Evolutionary conservation across 495 filamentous ascomycete species (phyloP), one percentile per base, ranked within the genome.

Genomic region (Xylaria bambusicola): DNA sequence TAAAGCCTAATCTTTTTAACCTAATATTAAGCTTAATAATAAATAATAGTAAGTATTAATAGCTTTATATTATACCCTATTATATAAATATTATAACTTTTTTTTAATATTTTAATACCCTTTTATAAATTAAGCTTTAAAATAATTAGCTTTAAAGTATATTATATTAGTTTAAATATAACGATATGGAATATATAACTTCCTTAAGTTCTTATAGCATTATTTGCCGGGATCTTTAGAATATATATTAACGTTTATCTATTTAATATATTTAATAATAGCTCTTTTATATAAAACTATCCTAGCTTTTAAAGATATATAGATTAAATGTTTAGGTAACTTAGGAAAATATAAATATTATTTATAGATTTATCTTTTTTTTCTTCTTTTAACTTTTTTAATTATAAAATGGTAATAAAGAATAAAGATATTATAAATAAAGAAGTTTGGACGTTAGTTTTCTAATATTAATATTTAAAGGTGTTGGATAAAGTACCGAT

Each of bases 91-190:
- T 58, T 87, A 93, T 61, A 88, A 92, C 57, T 92, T 93, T 62
- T 87, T 93, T 49, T 70, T 93, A 2, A 88, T 88, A 0, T 86
- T 83, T 0, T 88, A 93, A 56, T 88, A 93, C 65, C 89, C 88
- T 0, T 83, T 82, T 0, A 87, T 89, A 0, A 84, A 75, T 42
- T 74, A 74, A 1, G 80, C 81, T 7, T 59, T 93, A 1, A 70
- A 80, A 46, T 68, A 76, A 9, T 63, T 93, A 3, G 85, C 89
- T 1, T 77, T 82, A 3, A 89, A 88, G 56, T 92, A 92, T 62
- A 82, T 81, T 6, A 92, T 95, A 88, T 88, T 90, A 1, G 88
- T 86, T 4, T 72, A 90, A 3, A 90, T 95, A 85, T 95, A 91
- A 91, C 80, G 86, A n/a, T 85, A 93, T 65, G 90, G 87, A 0